Evolutionary conservation across 169 alveolate species (phyloP).

Genomic region (Plasmodium reichenowi): DNA sequence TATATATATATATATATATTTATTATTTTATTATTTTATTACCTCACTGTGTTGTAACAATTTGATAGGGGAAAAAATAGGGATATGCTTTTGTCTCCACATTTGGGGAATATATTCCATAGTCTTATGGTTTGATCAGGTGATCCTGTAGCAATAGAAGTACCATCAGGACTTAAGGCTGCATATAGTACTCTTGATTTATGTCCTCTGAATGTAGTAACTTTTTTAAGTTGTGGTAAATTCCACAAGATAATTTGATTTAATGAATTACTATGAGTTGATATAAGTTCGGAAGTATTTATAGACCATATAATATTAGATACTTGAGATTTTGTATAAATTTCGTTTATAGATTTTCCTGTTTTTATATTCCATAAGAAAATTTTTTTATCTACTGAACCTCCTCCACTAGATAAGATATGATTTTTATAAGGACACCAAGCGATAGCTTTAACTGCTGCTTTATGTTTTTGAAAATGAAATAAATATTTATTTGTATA

Average conservation of each 20-base stretch:
- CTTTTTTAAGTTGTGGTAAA: constrained; percentile 92
- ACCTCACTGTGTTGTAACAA: constrained; percentile 50
- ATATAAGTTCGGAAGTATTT: constrained; percentile 93
- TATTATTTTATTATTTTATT: neutral
- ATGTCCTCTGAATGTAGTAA: constrained; percentile 90
- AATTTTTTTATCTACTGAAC: constrained; percentile 97
- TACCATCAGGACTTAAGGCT: constrained; percentile 96
- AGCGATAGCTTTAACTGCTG: constrained; percentile 97
- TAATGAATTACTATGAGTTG: constrained; percentile 96
- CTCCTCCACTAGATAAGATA: constrained; percentile 97
- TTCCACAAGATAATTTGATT: constrained; percentile 96
- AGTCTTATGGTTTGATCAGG: constrained; percentile 96
- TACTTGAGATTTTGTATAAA: constrained; percentile 95
- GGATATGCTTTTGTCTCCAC: constrained; percentile 25
- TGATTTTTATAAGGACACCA: constrained; percentile 97
- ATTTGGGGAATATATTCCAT: constrained; percentile 94
- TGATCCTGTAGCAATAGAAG: constrained; percentile 95
- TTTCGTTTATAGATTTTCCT: constrained; percentile 86
- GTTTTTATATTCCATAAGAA: constrained; percentile 95
- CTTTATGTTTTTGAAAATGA: constrained; percentile 88
- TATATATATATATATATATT: neutral
- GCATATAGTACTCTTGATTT: constrained; percentile 95
- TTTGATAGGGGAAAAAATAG: constrained; percentile 24
- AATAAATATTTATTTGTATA: constrained; percentile 85
- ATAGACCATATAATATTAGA: constrained; percentile 95